Base-by-base conservation (phyloP, 2,329 filamentous ascomycete genomes). In the Dothideomycetes sp. region DNA sequence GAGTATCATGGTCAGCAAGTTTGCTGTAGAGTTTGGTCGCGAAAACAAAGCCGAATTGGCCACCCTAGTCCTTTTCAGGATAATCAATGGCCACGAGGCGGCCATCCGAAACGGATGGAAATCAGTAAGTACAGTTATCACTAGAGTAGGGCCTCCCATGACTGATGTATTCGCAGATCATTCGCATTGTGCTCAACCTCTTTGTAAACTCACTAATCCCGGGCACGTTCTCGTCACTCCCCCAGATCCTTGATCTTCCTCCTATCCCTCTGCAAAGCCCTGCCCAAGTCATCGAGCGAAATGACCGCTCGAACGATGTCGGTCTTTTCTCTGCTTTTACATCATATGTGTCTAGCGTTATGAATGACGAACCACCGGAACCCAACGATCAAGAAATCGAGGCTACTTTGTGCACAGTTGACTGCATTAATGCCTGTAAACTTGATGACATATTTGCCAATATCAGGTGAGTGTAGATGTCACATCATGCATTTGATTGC, bases 341-440 rank as follows among this genome's bases (percentile, higher is more conserved):
- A 1, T 94, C 84, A 4, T 98, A 96, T 54, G 87, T 98, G 22
- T 94, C 88, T n/a, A 96, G 89, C 59, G 96, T 98, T 58, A 91
- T 93, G 31, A 93, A 91, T 9, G 91, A 96, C 59, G 91, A 98
- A 55, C 91, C 91, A 10, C 91, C 91, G 0, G 91, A 98, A 63
- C 91, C 91, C 2, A 96, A 91, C 1, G 87, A 96, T 48, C 89
- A 96, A 57, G 91, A 98, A 58, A 72, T 98, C 19, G 91, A 98
- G 54, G 94, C 91, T 56, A 96, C 91, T 0, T 68, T 98, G 8
- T 91, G 84, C 56, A 89, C 91, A 1, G 84, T 95, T 3, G 91
- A 96, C 57, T 98, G 89, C 53, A 79, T 98, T 31, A 89, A 84
- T 50, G 82, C 86, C 33, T 98, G 91, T 58, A 79, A 82, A 40